phyloP scores from a whole-genome alignment of 805 yeast species.

The Ogataea polymorpha region DNA sequence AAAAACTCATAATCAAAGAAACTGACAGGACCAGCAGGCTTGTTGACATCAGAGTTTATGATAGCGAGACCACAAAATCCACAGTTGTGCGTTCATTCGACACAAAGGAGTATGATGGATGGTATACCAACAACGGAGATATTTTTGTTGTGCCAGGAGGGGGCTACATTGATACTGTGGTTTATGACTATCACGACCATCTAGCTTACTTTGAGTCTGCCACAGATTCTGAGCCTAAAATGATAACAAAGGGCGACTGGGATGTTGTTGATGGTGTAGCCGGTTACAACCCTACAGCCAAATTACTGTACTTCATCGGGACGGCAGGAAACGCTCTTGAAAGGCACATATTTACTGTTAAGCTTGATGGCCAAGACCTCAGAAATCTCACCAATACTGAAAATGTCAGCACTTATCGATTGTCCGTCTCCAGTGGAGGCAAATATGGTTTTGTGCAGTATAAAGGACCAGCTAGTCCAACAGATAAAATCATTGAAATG shows the following conservation, averaged over 20 bases:
- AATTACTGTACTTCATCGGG: slow-evolving; percentile 52
- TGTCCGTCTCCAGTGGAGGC: slow-evolving; percentile 55
- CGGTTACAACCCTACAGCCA: slow-evolving; percentile 44
- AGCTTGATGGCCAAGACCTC: slow-evolving; percentile 30
- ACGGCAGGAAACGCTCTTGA: slow-evolving; percentile 55
- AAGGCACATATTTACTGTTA: slow-evolving; percentile 55
- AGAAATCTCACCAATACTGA: slow-evolving; percentile 32
- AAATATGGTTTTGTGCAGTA: slow-evolving; percentile 47
- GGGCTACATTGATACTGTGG: slow-evolving; percentile 66
- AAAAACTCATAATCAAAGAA: slow-evolving; percentile 52
- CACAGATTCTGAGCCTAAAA: slow-evolving; percentile 38
- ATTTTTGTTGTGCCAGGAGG: slow-evolving; percentile 38
- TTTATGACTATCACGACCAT: slow-evolving; percentile 56
- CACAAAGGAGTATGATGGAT: slow-evolving; percentile 47
- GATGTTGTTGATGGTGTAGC: slow-evolving; percentile 50
- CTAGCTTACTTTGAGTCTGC: slow-evolving; percentile 56
- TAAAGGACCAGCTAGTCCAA: slow-evolving; percentile 49
- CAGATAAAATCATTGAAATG: slow-evolving; percentile 38
- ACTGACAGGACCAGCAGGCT: slow-evolving; percentile 60
- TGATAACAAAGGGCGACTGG: slow-evolving; percentile 46
- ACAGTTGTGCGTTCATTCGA: slow-evolving; percentile 41
- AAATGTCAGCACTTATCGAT: slow-evolving; percentile 44
- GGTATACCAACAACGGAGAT: slow-evolving; percentile 45
- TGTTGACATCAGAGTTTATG: slow-evolving; percentile 48
- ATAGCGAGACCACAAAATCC: slow-evolving; percentile 31